Conservation (phyloP, 495 filamentous ascomycete species). For the Gamarada debralockiae region DNA sequence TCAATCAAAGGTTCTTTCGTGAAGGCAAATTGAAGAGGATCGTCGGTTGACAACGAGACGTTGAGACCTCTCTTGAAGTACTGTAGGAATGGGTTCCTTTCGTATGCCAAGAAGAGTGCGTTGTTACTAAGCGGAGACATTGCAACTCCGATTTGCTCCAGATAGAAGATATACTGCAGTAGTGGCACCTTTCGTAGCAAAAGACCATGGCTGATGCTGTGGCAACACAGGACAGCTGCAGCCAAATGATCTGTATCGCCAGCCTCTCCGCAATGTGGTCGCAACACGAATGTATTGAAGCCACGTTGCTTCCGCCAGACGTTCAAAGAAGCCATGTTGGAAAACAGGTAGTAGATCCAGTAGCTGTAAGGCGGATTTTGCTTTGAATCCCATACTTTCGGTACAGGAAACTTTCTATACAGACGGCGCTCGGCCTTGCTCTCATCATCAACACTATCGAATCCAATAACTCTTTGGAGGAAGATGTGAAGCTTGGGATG, state of each 20-base stretch:
- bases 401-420: conserved; percentile 90
- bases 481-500: conserved; percentile 95
- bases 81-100: conserved; percentile 90
- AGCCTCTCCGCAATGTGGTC: conserved; percentile 95
- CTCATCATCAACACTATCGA: conserved; percentile 97
- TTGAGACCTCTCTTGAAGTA: conserved; percentile 95
- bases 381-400: conserved; percentile 79
- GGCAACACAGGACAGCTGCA: conserved; percentile 87
- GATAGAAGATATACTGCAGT: conserved; percentile 94
- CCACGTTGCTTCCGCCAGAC: conserved; percentile 83
- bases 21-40: conserved; percentile 96
- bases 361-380: conserved; percentile 98
- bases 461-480: conserved; percentile 89
- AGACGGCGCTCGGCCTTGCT: conserved; percentile 91
- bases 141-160: conserved; percentile 96
- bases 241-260: conserved; percentile 96
- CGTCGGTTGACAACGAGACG: conserved; percentile 93
- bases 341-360: conserved; percentile 96
- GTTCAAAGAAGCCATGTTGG: conserved; percentile 92
- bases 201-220: conserved; percentile 96
- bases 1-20: conserved; percentile 98
- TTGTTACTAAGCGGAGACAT: conserved; percentile 99
- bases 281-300: conserved; percentile 92
- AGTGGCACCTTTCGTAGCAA: conserved; percentile 90
- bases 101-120: conserved; percentile 92